Conservation (phyloP, 768 basidiomycete species). For the Porphyrellus cyaneotinctus region DNA sequence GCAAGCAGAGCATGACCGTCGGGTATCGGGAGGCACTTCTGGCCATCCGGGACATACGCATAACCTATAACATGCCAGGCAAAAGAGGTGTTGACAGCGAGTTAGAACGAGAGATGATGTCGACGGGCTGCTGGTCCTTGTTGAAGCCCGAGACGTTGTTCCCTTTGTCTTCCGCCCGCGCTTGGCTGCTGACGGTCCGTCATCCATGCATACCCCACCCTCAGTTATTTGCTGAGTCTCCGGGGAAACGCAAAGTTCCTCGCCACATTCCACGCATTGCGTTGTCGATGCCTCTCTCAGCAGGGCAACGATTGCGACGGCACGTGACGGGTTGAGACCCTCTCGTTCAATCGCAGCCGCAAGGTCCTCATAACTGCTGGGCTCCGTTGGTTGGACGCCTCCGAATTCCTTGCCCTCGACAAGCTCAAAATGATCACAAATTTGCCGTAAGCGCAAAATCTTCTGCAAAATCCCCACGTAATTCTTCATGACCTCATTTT, state of each 20-base stretch:
- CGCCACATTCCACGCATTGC: constrained; percentile 84
- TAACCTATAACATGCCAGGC: constrained; percentile 76
- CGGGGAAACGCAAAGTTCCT: constrained; percentile 57
- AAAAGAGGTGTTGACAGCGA: constrained; percentile 92
- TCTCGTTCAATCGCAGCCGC: constrained; percentile 69
- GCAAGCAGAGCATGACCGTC: constrained; percentile 73
- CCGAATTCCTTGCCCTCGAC: constrained; percentile 65
- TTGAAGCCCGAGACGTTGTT: constrained; percentile 58
- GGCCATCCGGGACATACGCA: constrained; percentile 83
- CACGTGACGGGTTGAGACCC: constrained; percentile 72
- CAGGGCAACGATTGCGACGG: constrained; percentile 79
- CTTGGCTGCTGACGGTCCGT: constrained; percentile 46
- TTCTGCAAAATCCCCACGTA: constrained; percentile 97
- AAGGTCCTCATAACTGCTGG: constrained; percentile 69
- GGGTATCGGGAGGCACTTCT: constrained; percentile 52
- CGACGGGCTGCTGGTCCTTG: constrained; percentile 70
- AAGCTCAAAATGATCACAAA: constrained; percentile 93
- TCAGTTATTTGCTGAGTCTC: constrained; percentile 41
- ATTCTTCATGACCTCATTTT: constrained; percentile 96
- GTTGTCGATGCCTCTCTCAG: constrained; percentile 83
- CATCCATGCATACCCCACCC: constrained; percentile 46
- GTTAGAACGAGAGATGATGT: constrained; percentile 71
- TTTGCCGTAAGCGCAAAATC: constrained; percentile 92
- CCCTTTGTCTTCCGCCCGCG: constrained; percentile 55
- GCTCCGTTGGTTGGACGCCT: constrained; percentile 44